Percentiles rank a stretch among this genome's conserved stretches.
phyloP scores from a whole-genome alignment of 2,329 filamentous ascomycete species.

The Pseudogymnoascus sp. region DNA sequence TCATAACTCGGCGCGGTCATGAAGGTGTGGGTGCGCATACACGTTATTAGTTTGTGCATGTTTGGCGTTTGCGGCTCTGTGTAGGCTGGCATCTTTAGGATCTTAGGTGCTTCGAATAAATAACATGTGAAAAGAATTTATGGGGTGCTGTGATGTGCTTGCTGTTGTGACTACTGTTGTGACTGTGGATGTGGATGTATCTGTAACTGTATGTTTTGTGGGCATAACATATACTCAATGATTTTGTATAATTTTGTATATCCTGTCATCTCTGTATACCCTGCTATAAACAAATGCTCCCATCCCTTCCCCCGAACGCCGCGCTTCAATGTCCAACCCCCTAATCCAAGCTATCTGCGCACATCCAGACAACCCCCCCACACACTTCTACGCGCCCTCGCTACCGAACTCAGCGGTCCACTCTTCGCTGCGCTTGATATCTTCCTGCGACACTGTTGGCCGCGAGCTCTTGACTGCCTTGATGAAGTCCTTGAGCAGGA shows the following conservation, averaged over 20 bases:
- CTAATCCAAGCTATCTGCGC: conserved; percentile 16
- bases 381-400: conserved; percentile 50
- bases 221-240: neutral
- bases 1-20: conserved; percentile 7
- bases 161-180: neutral
- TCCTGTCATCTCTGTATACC: neutral
- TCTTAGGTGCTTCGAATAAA: conserved; percentile 6
- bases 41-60: conserved; percentile 1
- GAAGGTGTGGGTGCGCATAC: conserved; percentile 6
- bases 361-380: neutral
- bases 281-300: conserved; percentile 10
- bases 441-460: conserved; percentile 83
- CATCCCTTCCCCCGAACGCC: conserved; percentile 15
- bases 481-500: conserved; percentile 85
- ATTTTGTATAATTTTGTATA: neutral
- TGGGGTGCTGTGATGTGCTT: neutral
- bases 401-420: conserved; percentile 97
- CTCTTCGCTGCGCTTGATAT: conserved; percentile 74
- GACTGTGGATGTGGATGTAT: neutral
- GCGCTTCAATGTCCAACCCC: conserved; percentile 22
- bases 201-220: neutral
- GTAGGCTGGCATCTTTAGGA: conserved; percentile 8
- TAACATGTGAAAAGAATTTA: conserved; percentile 2
- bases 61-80: conserved; percentile 7
- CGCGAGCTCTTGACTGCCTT: conserved; percentile 82